Conservation (phyloP, 2,329 filamentous ascomycete species). For the Diaporthe eres region DNA sequence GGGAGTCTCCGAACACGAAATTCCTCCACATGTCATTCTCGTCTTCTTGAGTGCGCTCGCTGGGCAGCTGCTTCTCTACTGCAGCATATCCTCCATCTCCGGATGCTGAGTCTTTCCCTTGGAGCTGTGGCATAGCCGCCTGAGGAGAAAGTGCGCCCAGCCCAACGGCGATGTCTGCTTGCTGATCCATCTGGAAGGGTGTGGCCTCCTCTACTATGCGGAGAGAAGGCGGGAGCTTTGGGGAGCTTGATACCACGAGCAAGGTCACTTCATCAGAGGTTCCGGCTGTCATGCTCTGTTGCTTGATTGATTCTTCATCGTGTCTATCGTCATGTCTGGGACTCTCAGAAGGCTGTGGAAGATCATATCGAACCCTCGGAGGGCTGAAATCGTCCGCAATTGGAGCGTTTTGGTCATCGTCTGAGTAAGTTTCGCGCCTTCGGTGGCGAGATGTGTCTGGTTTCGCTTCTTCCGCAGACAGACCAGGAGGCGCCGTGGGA, state of each 20-base stretch:
- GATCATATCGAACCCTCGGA: neutral
- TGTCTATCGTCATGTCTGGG: neutral
- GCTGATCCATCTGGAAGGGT: neutral
- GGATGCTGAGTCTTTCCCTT: neutral
- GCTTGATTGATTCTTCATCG: neutral
- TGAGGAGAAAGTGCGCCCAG: too few species aligned
- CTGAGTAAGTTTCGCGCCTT: neutral
- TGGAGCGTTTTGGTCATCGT: neutral
- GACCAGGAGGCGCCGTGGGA: neutral
- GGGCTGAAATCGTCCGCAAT: neutral
- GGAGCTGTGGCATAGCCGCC: neutral
- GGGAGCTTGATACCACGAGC: conserved; percentile 6
- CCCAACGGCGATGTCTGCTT: neutral
- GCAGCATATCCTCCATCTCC: conserved; percentile 37
- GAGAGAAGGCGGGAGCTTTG: neutral
- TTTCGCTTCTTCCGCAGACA: too few species aligned
- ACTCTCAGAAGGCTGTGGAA: neutral
- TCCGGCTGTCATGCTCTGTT: neutral
- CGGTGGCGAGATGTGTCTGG: neutral
- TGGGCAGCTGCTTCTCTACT: neutral
- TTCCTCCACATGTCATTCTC: conserved; percentile 46
- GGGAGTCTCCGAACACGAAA: conserved; percentile 46
- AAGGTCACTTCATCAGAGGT: conserved; percentile 29
- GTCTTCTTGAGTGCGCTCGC: conserved; percentile 15
- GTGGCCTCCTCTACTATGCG: neutral